A percentile compares a stretch with the other conserved stretches of the same genome.
These are phyloP conservation scores for Ophiostoma piceae DNA, from an alignment of 2,329 filamentous ascomycete genomes.

Conservation along the genomic window DNA sequence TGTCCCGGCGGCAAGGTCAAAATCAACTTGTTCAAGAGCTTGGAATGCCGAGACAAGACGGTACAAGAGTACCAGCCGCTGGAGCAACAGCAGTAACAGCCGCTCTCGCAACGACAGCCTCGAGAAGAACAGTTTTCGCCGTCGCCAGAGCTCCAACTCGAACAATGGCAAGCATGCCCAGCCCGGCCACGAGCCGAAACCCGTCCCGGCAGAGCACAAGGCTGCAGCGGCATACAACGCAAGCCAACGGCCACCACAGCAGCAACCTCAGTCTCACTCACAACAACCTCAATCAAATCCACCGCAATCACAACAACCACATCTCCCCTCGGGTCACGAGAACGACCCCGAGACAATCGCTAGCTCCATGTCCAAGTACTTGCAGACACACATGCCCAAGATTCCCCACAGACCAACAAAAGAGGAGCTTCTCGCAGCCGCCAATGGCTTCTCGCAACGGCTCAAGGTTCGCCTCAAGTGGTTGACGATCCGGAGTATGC, in stretches of 20 bases:
- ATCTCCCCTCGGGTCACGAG: slow-evolving; percentile 21
- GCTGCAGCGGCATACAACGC: slow-evolving; percentile 18
- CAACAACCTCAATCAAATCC: background rate
- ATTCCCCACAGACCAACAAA: slow-evolving; percentile 86
- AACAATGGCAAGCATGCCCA: background rate
- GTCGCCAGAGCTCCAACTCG: background rate
- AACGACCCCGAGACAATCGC: slow-evolving; percentile 43
- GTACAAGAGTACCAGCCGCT: slow-evolving; percentile 33
- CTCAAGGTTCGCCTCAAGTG: slow-evolving; percentile 93
- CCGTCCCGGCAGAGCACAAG: background rate
- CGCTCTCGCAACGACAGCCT: background rate
- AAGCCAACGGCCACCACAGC: slow-evolving; percentile 17
- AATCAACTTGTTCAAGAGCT: background rate
- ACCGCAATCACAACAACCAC: background rate
- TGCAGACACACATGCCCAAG: slow-evolving; percentile 55
- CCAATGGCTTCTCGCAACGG: slow-evolving; percentile 87
- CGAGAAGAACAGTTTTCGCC: background rate
- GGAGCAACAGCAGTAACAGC: slow-evolving; percentile 27
- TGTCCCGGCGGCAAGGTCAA: background rate
- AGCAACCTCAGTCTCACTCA: background rate
- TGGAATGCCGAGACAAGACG: slow-evolving; percentile 28
- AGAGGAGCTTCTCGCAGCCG: slow-evolving; percentile 85
- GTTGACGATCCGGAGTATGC: slow-evolving; percentile 88
- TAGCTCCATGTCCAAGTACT: slow-evolving; percentile 53
- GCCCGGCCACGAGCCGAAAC: background rate